Base-by-base conservation (phyloP, 345 rosid species). In the Gossypium stocksii region DNA sequence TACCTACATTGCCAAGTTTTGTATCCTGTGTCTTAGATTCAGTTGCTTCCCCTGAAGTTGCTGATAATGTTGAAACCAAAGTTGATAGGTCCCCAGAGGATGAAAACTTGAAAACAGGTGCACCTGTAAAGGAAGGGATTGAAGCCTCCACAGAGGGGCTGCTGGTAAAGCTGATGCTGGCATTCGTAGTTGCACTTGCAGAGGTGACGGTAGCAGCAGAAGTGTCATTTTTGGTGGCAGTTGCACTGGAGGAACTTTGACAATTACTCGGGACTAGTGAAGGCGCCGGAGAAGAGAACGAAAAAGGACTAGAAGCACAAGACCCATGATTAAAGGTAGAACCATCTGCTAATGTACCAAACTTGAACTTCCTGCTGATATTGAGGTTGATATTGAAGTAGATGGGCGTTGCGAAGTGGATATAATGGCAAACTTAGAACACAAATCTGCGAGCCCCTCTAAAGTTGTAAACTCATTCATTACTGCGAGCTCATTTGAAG, bases 91-190 rank as follows among this genome's bases (percentile, higher is more conserved):
- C 77, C 29, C 72, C 71, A 72, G 90, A 16, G 41, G 87, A 81
- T 38, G 83, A 87, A 66, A 87, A 80, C 45, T 83, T 84, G 75
- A 85, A 85, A 80, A 77, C 3, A 68, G 89, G 74, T 54, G 81
- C 12, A 68, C 86, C 79, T 20, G 82, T 70, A 67, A 54, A 13
- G 59, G 84, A 77, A 65, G 86, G 79, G 64, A 80, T 79, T 20
- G 85, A 38, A 70, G 80, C 72, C 74, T 82, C 74, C 54, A 67
- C 43, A 49, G 83, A n/a, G 53, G 80, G 61, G 68, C 76, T 74
- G 66, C 67, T 41, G 61, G 48, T 54, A 49, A 74, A 63, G 59
- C 67, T 45, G 62, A 48, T 19, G n/a, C 43, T 70, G 66, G 2
- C 16, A 15, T 20, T 15, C 16, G n/a, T 13, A 17, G 45, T 60